A percentile compares a stretch with the other conserved stretches of the same genome.
Conservation (phyloP, 2,329 filamentous ascomycete species). For the Paraphoma sp. region DNA sequence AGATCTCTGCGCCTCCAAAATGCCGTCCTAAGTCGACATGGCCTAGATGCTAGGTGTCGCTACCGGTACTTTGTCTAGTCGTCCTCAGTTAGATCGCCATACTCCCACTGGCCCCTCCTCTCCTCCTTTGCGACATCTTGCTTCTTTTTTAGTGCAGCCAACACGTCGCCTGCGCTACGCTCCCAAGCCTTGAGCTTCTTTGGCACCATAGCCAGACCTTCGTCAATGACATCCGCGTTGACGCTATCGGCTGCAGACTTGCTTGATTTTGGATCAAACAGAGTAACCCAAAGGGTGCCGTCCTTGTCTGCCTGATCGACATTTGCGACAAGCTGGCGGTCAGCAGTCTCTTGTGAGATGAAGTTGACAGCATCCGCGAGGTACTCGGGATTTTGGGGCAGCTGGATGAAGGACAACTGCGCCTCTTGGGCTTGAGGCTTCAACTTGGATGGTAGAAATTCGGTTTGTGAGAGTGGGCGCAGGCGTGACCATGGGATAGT, state of each 20-base stretch:
- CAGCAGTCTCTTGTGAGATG: constrained; percentile 76
- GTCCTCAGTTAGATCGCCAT: constrained; percentile 87
- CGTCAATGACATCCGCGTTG: constrained; percentile 84
- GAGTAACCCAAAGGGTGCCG: constrained; percentile 81
- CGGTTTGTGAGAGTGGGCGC: constrained; percentile 77
- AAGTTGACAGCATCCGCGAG: constrained; percentile 79
- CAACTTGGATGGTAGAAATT: constrained; percentile 78
- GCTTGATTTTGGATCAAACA: constrained; percentile 77
- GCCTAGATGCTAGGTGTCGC: no score
- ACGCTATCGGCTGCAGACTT: constrained; percentile 75
- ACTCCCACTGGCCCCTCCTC: constrained; percentile 94
- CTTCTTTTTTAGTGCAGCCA: constrained; percentile 74
- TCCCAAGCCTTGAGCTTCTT: constrained; percentile 94
- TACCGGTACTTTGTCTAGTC: constrained; percentile 14
- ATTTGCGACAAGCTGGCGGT: constrained; percentile 82
- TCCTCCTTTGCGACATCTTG: constrained; percentile 81
- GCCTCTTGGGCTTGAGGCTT: constrained; percentile 89
- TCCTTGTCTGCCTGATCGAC: constrained; percentile 87
- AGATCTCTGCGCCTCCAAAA: no score
- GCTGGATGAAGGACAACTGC: constrained; percentile 84
- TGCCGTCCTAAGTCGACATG: no score
- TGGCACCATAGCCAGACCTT: constrained; percentile 89
- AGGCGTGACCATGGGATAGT: constrained; percentile 84
- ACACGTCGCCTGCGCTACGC: constrained; percentile 72
- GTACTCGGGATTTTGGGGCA: constrained; percentile 79